Evolutionary conservation across 345 rosid genomes (phyloP), one percentile per base, ranked within the genome.

Genomic region (Rubroshorea leprosula): DNA sequence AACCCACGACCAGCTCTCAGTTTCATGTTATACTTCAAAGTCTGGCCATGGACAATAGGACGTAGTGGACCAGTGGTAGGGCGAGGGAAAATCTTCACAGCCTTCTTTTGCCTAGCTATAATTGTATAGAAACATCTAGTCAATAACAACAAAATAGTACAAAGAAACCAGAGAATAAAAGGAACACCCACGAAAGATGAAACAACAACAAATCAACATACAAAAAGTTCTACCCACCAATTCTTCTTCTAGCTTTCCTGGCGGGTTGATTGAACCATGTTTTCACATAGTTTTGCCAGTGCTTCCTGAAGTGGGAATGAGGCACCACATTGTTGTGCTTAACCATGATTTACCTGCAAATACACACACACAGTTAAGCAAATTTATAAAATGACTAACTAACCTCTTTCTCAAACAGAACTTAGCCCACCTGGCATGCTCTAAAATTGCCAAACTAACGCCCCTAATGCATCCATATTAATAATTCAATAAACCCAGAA

Each of bases 181-280:
- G 16, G 15, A 41, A 8, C 45, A 41, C 57, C 60, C 19, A 6
- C 23, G 64, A 72, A 39, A 26, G 3, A 15, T 57, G 64, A 23
- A 41, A 41, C n/a, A 55, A 60, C 17, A 41, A 41, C n/a, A 55
- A 60, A 51, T 44, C 63, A 61, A 15, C 35, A 51, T 2, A n/a
- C 18, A 16, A 21, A 43, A 6, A 24, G 9, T 38, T 41, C 23
- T 1, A 55, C 72, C 4, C 39, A 82, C 87, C 87, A 15, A 64
- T 66, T 51, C 87, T 78, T 75, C 96, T 76, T 16, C 96, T 72
- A 16, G 81, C 72, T 66, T 84, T 85, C 54, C 93, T 73, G 23
- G 96, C 90, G 6, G 96, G 96, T 52, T 89, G 94, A 70, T 89
- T 85, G 61, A 89, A 85, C 96, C 96, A 85, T 1, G 94, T 85